Conservation (phyloP, 139 green algal genomes). For the Micractinium sp. region DNA sequence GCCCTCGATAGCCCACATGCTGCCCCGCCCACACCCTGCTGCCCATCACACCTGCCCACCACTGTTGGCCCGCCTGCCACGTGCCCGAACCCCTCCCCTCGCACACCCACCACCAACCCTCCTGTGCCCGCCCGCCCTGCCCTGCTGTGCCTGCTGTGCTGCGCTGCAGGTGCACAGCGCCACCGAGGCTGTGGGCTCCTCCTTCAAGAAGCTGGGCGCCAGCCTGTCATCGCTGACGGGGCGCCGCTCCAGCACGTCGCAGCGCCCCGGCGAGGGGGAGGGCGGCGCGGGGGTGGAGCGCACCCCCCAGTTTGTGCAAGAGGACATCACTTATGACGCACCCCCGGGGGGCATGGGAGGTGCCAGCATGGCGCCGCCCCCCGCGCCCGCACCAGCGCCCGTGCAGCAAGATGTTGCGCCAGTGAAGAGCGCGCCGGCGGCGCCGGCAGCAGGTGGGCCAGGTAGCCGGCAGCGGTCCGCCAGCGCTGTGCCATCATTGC, state of each 20-base stretch:
- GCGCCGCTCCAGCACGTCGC: not conserved
- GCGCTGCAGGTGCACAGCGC: slow-evolving; percentile 7
- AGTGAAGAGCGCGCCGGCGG: not conserved
- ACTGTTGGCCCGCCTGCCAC: not conserved
- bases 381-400: not conserved
- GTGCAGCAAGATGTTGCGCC: not conserved
- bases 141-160: not conserved
- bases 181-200: slow-evolving; percentile 10
- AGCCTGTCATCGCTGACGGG: slow-evolving; percentile 6
- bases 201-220: slow-evolving; percentile 35
- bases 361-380: not conserved
- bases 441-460: not conserved
- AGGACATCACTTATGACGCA: not conserved
- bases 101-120: not conserved
- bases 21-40: not conserved
- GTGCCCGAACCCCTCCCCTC: not conserved
- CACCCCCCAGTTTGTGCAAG: slow-evolving; percentile 7
- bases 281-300: not conserved
- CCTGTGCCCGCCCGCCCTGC: not conserved
- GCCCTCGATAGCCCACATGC: not conserved
- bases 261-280: not conserved
- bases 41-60: not conserved
- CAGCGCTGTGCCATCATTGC: not conserved
- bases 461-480: not conserved
- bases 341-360: not conserved